A percentile compares a stretch with the other conserved stretches of the same genome.
phyloP scores from a whole-genome alignment of 2,329 filamentous ascomycete genomes.

The Colletotrichum cordylinicola region DNA sequence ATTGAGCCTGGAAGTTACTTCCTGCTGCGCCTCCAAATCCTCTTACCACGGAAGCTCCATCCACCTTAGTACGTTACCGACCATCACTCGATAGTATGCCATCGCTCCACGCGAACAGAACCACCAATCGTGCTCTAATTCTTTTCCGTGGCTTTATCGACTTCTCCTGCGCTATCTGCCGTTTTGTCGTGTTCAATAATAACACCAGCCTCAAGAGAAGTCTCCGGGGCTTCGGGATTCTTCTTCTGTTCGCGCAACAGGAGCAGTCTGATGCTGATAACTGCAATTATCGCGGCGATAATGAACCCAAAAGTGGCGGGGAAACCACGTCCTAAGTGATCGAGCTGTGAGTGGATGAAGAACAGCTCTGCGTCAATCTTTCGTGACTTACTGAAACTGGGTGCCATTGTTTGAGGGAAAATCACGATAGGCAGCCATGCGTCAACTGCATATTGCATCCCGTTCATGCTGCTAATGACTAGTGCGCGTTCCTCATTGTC shows the following conservation, averaged over 20 bases:
- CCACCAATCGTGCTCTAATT: not conserved
- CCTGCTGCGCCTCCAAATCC: not conserved
- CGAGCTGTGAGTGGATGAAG: not conserved
- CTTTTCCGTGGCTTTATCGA: not conserved
- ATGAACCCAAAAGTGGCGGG: conserved; percentile 20
- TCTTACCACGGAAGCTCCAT: not conserved
- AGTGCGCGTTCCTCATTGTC: conserved; percentile 35
- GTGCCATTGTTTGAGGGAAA: conserved; percentile 1
- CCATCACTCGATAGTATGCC: not conserved
- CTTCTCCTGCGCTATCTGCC: not conserved
- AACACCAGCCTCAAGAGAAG: not conserved
- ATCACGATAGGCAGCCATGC: conserved; percentile 13
- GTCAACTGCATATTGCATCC: conserved; percentile 9
- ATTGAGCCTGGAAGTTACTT: not conserved
- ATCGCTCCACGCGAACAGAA: not conserved
- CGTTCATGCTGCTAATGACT: conserved; percentile 35
- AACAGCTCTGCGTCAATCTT: not conserved
- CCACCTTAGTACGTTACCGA: not conserved
- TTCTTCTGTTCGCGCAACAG: conserved; percentile 10
- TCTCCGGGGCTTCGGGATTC: not conserved
- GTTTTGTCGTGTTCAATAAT: not conserved
- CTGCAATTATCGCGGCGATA: not conserved
- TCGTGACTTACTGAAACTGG: not conserved
- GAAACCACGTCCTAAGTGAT: conserved; percentile 12
- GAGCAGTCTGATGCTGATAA: not conserved